Percentiles rank a stretch among this genome's conserved stretches.
Evolutionary conservation across 2,329 filamentous ascomycete species (phyloP).

Genomic region (Daldinia sp.): DNA sequence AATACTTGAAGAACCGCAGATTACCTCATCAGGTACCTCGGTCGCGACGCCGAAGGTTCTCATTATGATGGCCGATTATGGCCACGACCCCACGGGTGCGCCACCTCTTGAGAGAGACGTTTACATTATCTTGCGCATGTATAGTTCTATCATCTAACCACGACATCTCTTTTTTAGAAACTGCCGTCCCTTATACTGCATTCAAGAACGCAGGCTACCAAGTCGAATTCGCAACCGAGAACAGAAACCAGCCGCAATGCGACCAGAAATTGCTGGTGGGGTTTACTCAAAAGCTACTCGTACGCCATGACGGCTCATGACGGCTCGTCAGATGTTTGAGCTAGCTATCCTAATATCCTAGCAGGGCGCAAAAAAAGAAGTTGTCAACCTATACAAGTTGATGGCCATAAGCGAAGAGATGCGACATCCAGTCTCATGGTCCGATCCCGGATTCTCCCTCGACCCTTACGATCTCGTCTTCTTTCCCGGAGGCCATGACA

Average conservation of each 20-base stretch:
- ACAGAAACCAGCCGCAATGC: conserved; percentile 60
- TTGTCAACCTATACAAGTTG: conserved; percentile 56
- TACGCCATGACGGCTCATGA: conserved; percentile 47
- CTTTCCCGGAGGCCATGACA: conserved; percentile 66
- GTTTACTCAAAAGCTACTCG: conserved; percentile 62
- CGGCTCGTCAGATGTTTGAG: conserved; percentile 14
- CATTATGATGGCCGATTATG: conserved; percentile 67
- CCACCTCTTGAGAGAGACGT: neutral
- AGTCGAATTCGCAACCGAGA: conserved; percentile 64
- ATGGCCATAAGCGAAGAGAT: conserved; percentile 60
- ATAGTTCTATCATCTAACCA: conserved; percentile 11
- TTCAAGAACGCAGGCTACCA: conserved; percentile 63
- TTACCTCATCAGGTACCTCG: conserved; percentile 42
- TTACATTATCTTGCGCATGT: neutral
- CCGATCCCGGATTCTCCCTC: conserved; percentile 58
- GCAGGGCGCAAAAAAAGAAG: conserved; percentile 60
- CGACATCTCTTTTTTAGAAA: conserved; percentile 54
- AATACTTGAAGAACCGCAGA: conserved; percentile 48
- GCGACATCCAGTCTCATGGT: conserved; percentile 60
- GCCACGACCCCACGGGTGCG: conserved; percentile 66
- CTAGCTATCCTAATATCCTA: conserved; percentile 16
- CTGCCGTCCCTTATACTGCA: conserved; percentile 61
- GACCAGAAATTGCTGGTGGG: conserved; percentile 64
- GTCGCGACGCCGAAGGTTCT: conserved; percentile 54
- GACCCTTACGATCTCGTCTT: conserved; percentile 62